These are phyloP conservation scores for Naganishia liquefaciens DNA, from an alignment of 1,284 basidiomycete species.

Conservation along the genomic window DNA sequence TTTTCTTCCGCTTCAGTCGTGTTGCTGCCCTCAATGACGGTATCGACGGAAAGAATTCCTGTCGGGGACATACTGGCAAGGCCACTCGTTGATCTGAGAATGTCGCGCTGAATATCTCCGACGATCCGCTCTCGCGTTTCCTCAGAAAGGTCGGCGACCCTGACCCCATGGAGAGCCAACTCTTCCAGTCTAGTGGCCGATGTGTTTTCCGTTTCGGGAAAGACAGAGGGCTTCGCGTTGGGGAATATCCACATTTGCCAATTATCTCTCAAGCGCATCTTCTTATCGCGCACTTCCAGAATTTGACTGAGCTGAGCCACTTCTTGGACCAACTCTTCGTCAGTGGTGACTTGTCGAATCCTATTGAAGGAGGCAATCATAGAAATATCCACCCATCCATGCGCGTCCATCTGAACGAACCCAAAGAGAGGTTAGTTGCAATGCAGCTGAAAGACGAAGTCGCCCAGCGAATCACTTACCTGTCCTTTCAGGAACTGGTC, in stretches of 20 bases:
- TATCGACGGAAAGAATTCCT: not conserved
- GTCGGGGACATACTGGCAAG: not conserved
- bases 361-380: slow-evolving; percentile 85
- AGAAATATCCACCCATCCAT: slow-evolving; percentile 80
- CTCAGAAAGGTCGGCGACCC: slow-evolving; percentile 20
- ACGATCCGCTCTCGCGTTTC: slow-evolving; percentile 32
- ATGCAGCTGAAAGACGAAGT: too few species aligned
- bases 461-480: slow-evolving; percentile 54
- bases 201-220: slow-evolving; percentile 24
- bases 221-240: slow-evolving; percentile 57
- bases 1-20: not conserved
- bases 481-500: slow-evolving; percentile 77
- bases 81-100: slow-evolving; percentile 26
- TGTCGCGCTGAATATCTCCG: slow-evolving; percentile 33
- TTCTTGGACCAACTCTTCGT: slow-evolving; percentile 68
- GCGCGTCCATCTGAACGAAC: slow-evolving; percentile 73
- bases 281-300: slow-evolving; percentile 68
- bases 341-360: slow-evolving; percentile 68
- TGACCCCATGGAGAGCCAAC: slow-evolving; percentile 25
- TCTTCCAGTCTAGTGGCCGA: slow-evolving; percentile 18
- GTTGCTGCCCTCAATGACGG: not conserved
- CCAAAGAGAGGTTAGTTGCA: not conserved
- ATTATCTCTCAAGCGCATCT: slow-evolving; percentile 65
- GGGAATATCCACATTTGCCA: slow-evolving; percentile 75
- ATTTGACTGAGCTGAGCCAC: slow-evolving; percentile 67